Evolutionary conservation across 306 rosid species (phyloP), one percentile per base, ranked within the genome.

Genomic region (Neltuma alba): DNA sequence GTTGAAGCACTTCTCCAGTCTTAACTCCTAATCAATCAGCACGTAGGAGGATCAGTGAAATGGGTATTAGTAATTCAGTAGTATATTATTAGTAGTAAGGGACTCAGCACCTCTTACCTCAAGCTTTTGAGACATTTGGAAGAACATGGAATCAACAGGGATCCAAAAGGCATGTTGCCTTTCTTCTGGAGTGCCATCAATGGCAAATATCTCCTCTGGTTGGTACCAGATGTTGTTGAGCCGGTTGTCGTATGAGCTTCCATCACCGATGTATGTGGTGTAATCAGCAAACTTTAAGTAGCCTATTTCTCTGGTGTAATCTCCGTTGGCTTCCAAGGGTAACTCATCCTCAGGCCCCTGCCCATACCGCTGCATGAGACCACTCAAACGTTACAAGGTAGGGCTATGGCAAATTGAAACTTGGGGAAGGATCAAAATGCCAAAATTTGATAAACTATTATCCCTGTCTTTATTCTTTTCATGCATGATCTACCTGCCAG

Each of bases 201-300:
- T 5, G 0, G 96, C 87, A 16, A 89, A 91, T 33, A 91, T 25
- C 57, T 91, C 92, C 79, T 91, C 92, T 2, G 84, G 87, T 67
- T 86, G 93, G 81, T 81, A 85, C 93, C 96, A 91, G 7, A 91
- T 88, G 16, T 82, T 88, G 86, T 91, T 89, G 25, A 89, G 84
- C 1, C 70, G 64, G 65, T 89, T 91, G 37, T 86, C 89, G 4
- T 47, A 40, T 21, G 85, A 2, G 48, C 61, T 77, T 5, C 45
- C 79, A 0, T 15, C 42, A 18, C 64, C 80, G 11, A 84, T 71
- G 40, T 91, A 89, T 48, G 80, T 57, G 3, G 88, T 86, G 25
- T n/a, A 89, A 25, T 81, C 55, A 75, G 89, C 88, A 78, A 89
- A 65, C n/a, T 83, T 85, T 9, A 89, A 16, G 82, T 68, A 62